A percentile compares a stretch with the other conserved stretches of the same genome.
These are phyloP conservation scores for Ajuga reptans DNA, from an alignment of 305 asterid genomes.

Conservation along the genomic window DNA sequence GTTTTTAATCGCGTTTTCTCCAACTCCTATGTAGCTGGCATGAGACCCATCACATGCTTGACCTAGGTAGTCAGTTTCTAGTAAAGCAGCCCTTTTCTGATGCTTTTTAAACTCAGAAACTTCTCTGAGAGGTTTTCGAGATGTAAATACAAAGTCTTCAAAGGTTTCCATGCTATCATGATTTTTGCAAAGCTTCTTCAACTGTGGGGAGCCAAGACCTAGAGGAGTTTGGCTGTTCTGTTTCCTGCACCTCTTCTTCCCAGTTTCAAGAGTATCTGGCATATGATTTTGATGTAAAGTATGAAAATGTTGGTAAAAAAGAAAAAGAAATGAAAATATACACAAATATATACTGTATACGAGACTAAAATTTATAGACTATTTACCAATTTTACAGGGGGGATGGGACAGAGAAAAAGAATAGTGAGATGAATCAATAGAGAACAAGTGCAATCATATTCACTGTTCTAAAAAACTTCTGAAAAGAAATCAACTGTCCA, in stretches of 20 bases:
- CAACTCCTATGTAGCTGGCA: constrained; percentile 2
- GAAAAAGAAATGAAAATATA: not conserved
- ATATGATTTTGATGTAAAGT: constrained; percentile 19
- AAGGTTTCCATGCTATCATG: constrained; percentile 28
- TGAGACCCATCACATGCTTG: constrained; percentile 26
- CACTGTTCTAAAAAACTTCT: not conserved
- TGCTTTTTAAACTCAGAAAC: constrained; percentile 29
- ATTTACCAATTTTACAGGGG: not conserved
- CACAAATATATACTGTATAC: not conserved
- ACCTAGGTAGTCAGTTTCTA: constrained; percentile 33
- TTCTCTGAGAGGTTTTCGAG: constrained; percentile 23
- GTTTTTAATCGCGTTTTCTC: constrained; percentile 19
- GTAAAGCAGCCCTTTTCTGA: constrained; percentile 28
- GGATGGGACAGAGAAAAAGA: not conserved
- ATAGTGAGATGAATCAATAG: not conserved
- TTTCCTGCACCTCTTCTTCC: constrained; percentile 44
- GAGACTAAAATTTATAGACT: not conserved
- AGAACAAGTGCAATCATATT: not conserved
- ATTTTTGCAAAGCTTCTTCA: constrained; percentile 37
- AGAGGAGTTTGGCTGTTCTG: constrained; percentile 30
- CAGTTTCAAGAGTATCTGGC: constrained; percentile 33
- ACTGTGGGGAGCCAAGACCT: constrained; percentile 29
- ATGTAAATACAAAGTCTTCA: constrained; percentile 30
- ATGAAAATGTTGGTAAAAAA: constrained; percentile 8
- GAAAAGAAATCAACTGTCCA: not conserved